Evolutionary conservation across 768 basidiomycete species (phyloP).

Genomic region (Russula abietina): DNA sequence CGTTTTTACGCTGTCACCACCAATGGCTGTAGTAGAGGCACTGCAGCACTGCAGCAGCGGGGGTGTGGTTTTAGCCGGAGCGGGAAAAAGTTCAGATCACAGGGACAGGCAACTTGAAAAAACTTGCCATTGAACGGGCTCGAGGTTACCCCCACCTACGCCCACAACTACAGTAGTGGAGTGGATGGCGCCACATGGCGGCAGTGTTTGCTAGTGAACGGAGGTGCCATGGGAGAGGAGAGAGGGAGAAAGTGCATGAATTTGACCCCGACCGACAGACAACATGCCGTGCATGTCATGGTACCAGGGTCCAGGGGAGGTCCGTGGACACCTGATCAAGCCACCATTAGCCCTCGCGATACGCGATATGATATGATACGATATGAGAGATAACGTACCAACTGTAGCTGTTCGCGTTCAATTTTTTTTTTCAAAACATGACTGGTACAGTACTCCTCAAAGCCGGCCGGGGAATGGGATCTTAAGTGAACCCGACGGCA

Average conservation of each 20-base stretch:
- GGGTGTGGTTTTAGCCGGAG: background rate
- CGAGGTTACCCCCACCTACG: background rate
- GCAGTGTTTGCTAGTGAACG: background rate
- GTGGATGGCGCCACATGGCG: background rate
- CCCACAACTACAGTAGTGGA: background rate
- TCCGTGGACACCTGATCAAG: background rate
- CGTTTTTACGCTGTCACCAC: background rate
- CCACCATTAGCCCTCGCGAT: background rate
- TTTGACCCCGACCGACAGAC: background rate
- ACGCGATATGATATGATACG: no score
- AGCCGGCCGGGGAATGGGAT: no score
- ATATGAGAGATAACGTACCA: background rate
- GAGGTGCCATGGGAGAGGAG: background rate
- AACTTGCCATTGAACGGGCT: background rate
- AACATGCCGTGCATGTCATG: background rate
- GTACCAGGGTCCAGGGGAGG: constrained; percentile 12
- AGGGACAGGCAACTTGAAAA: background rate
- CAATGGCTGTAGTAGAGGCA: background rate
- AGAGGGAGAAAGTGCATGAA: background rate
- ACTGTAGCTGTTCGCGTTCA: no score
- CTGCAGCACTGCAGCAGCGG: background rate
- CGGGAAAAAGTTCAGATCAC: background rate
- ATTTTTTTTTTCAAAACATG: no score
- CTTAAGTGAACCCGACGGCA: no score
- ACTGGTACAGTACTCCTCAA: no score